Percentiles rank a stretch among this genome's conserved stretches.
Conservation (phyloP, 306 rosid genomes). For the Lotus japonicus region DNA sequence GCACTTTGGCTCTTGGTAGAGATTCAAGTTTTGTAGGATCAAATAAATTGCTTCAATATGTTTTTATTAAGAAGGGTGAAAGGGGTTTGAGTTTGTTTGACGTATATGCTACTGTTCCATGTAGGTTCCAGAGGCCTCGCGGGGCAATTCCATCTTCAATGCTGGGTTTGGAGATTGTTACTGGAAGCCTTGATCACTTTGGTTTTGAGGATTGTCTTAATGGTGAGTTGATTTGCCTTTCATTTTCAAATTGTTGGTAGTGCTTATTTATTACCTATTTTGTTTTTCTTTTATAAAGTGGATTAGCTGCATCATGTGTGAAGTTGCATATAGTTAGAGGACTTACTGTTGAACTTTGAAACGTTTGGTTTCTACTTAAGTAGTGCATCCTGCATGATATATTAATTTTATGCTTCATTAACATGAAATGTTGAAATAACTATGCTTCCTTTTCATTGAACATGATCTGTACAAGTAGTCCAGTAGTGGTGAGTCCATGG, state of each 20-base stretch:
- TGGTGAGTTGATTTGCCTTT: constrained; percentile 29
- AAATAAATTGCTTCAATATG: background rate
- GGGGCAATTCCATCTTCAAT: constrained; percentile 77
- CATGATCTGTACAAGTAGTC: background rate
- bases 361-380: background rate
- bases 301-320: background rate
- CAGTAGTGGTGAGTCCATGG: background rate
- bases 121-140: constrained; percentile 65
- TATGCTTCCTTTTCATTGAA: background rate
- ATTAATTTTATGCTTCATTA: background rate
- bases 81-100: constrained; percentile 10
- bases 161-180: constrained; percentile 76
- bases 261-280: background rate
- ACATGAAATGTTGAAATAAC: constrained; percentile 29
- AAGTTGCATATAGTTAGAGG: constrained; percentile 17
- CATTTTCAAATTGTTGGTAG: background rate
- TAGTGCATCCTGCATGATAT: background rate
- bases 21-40: background rate
- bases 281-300: background rate
- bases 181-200: constrained; percentile 63
- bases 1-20: background rate
- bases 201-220: constrained; percentile 77
- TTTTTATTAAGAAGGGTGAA: background rate
- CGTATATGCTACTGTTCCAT: constrained; percentile 3
- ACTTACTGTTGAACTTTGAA: background rate